Evolutionary conservation across 164 flowering plant species (phyloP), one percentile per base, ranked within the genome.

Genomic region (Magnolia kwangsiensis): DNA sequence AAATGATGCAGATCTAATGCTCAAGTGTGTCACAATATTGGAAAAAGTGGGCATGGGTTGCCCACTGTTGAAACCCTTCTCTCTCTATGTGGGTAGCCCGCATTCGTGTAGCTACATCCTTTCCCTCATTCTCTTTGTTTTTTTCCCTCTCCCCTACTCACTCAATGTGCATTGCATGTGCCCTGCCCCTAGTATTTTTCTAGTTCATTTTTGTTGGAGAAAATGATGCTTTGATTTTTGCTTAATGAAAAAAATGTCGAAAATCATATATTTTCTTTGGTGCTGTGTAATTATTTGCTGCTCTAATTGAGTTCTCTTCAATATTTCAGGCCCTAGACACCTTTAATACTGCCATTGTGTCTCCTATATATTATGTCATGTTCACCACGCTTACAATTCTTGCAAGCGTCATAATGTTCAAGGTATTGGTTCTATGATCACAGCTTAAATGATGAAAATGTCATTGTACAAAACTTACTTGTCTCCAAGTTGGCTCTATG

Each of bases 331-430:
- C 98, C 16, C 94, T 93, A 75, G 95, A 92, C 84, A 90, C 96
- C 50, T 90, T 90, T 89, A 90, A 89, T 85, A 88, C 97, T 51
- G 93, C 92, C 64, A 70, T 93, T 76, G 98, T 93, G 50, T 92
- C 98, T 67, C 98, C 98, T 19, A 92, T 93, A 67, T 93, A 93
- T 79, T 93, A 93, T 73, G 98, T 88, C 76, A 83, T 93, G 94
- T 93, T 93, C 86, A 93, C 98, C 24, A 79, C 98, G 8, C 93
- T 93, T 63, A 92, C 98, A 19, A 93, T 93, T 66, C 83, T 93
- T 74, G 98, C 98, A 76, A 93, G 98, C 78, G 92, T 89, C 71
- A 92, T 92, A 72, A 91, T 93, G 96, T 93, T 92, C 83, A 93
- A 92, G 98, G 98, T 93, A 87, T 63, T 66, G 45, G 8, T 74